Evolutionary conservation across 495 filamentous ascomycete species (phyloP).

Genomic region (Neurospora hispaniola): DNA sequence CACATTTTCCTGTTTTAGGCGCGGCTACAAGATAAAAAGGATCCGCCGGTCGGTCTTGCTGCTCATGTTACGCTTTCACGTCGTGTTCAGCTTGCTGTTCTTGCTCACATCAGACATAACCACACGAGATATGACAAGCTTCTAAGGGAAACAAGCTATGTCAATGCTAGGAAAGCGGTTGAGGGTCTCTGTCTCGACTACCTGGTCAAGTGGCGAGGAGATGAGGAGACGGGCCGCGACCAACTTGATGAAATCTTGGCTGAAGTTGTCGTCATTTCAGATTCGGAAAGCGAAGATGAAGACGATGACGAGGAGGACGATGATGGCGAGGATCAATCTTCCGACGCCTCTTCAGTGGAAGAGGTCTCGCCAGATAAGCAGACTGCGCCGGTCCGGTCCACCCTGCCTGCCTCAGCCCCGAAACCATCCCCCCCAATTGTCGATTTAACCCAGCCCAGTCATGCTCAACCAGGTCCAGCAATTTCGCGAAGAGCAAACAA

Average conservation of each 20-base stretch:
- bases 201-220: constrained; percentile 78
- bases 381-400: background rate
- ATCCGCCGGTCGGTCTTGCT: constrained; percentile 53
- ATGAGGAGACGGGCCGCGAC: constrained; percentile 65
- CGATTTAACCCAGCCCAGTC: background rate
- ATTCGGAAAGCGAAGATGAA: constrained; percentile 59
- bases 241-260: constrained; percentile 71
- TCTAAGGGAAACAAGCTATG: constrained; percentile 51
- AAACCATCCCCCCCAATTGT: background rate
- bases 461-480: background rate
- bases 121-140: constrained; percentile 82
- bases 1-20: background rate
- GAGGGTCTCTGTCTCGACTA: constrained; percentile 60
- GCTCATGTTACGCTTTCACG: constrained; percentile 55
- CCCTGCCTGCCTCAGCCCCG: background rate
- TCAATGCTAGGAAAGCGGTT: constrained; percentile 59
- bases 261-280: constrained; percentile 73
- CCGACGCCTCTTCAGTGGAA: constrained; percentile 7
- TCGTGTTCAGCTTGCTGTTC: constrained; percentile 70
- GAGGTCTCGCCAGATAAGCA: constrained; percentile 1
- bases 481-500: background rate
- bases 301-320: constrained; percentile 28
- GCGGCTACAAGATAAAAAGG: constrained; percentile 26
- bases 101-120: constrained; percentile 75
- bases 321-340: constrained; percentile 12